Conservation (phyloP, 257 asterid species). For the Craterostigma plantagineum region DNA sequence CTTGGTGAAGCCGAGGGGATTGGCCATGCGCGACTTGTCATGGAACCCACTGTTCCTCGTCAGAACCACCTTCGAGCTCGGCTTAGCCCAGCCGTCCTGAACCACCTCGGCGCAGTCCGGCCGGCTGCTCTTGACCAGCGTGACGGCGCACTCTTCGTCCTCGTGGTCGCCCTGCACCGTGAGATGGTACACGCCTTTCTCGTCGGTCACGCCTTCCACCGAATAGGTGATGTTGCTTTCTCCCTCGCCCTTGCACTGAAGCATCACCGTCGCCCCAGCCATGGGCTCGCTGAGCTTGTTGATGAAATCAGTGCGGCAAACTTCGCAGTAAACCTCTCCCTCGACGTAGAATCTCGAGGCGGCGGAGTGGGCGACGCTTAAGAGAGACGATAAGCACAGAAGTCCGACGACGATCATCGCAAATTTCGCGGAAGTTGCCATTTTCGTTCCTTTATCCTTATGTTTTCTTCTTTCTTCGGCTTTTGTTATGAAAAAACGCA, state of each 20-base stretch:
- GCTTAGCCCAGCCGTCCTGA: slow-evolving; percentile 19
- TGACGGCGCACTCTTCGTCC: slow-evolving; percentile 31
- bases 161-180: slow-evolving; percentile 36
- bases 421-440: slow-evolving; percentile 18
- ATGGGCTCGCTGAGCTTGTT: slow-evolving; percentile 41
- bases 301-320: slow-evolving; percentile 46
- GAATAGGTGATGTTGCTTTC: slow-evolving; percentile 17
- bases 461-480: background rate
- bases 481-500: slow-evolving; percentile 12
- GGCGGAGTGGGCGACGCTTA: slow-evolving; percentile 8
- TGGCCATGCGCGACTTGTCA: slow-evolving; percentile 19
- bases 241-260: slow-evolving; percentile 25
- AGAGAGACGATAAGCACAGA: slow-evolving; percentile 16
- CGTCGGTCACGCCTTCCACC: slow-evolving; percentile 21
- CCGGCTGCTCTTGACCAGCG: slow-evolving; percentile 29
- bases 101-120: slow-evolving; percentile 33
- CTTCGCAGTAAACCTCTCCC: slow-evolving; percentile 59
- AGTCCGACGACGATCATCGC: slow-evolving; percentile 13
- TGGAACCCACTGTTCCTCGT: slow-evolving; percentile 29
- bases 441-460: slow-evolving; percentile 1
- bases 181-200: slow-evolving; percentile 19
- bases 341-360: slow-evolving; percentile 20
- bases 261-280: slow-evolving; percentile 33
- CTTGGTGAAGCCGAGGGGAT: slow-evolving; percentile 29
- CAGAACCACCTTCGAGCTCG: slow-evolving; percentile 13